A percentile compares a stretch with the other conserved stretches of the same genome.
phyloP scores from a whole-genome alignment of 75 land plant species.

The Chamaecyparis obtusa region DNA sequence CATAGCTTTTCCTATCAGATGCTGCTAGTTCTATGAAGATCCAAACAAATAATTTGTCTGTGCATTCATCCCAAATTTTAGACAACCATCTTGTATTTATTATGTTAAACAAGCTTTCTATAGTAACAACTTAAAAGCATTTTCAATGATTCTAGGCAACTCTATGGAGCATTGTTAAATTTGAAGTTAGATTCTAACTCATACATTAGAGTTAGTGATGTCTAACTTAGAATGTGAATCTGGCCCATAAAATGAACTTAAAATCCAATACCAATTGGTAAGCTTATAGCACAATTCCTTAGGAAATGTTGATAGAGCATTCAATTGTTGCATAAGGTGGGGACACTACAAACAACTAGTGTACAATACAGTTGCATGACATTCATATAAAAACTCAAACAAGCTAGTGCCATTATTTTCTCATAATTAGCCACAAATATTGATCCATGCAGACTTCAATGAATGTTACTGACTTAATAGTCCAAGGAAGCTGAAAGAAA shows the following conservation, averaged over 20 bases:
- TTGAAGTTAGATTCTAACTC: background rate
- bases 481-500: background rate
- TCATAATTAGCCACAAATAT: background rate
- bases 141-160: background rate
- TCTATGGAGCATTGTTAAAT: background rate
- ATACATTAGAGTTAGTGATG: background rate
- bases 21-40: background rate
- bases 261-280: background rate
- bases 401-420: background rate
- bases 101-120: conserved; percentile 3
- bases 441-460: background rate
- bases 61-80: conserved; percentile 5
- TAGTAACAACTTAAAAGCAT: background rate
- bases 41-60: background rate
- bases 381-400: background rate
- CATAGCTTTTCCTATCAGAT: background rate
- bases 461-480: background rate
- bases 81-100: background rate
- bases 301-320: background rate
- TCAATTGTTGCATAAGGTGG: background rate
- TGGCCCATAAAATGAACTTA: background rate
- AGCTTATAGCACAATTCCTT: background rate
- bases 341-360: background rate
- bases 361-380: background rate
- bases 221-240: background rate